These are phyloP conservation scores for Trametes sanguinea DNA, from an alignment of 768 basidiomycete genomes.

Conservation along the genomic window DNA sequence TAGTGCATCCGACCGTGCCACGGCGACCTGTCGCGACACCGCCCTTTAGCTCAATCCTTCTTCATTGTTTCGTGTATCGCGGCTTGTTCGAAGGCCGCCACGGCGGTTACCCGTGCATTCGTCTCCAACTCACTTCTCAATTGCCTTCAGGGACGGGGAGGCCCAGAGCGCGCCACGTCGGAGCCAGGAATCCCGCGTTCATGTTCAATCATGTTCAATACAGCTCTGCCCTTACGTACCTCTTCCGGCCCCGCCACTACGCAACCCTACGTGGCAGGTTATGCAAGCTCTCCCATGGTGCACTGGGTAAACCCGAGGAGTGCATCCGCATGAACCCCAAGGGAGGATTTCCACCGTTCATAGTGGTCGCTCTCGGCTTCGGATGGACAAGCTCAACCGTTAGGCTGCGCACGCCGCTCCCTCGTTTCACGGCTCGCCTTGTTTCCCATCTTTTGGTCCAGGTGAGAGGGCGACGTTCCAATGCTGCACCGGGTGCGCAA, in stretches of 20 bases:
- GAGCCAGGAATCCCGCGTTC: conserved; percentile 10
- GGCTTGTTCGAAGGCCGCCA: neutral
- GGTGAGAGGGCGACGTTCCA: conserved; percentile 7
- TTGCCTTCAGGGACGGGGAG: neutral
- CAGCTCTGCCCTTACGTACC: conserved; percentile 2
- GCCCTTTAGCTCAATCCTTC: neutral
- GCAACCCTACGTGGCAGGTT: conserved; percentile 12
- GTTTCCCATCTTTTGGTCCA: conserved; percentile 14
- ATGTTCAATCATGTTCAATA: conserved; percentile 6
- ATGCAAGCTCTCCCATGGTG: neutral
- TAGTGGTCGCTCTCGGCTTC: neutral
- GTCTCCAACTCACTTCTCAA: neutral
- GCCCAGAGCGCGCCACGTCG: conserved; percentile 6
- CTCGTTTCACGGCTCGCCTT: neutral
- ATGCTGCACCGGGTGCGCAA: neutral
- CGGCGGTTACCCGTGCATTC: neutral
- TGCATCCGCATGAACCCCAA: neutral
- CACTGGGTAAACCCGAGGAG: conserved; percentile 2
- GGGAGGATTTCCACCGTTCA: conserved; percentile 1
- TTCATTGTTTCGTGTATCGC: neutral
- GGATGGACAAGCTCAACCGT: conserved; percentile 20
- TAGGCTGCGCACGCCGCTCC: conserved; percentile 14
- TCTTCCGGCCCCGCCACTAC: conserved; percentile 11
- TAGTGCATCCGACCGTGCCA: neutral
- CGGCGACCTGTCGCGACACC: neutral